Evolutionary conservation across 1,284 basidiomycete species (phyloP).

Genomic region (Phellinidium pouzarii): DNA sequence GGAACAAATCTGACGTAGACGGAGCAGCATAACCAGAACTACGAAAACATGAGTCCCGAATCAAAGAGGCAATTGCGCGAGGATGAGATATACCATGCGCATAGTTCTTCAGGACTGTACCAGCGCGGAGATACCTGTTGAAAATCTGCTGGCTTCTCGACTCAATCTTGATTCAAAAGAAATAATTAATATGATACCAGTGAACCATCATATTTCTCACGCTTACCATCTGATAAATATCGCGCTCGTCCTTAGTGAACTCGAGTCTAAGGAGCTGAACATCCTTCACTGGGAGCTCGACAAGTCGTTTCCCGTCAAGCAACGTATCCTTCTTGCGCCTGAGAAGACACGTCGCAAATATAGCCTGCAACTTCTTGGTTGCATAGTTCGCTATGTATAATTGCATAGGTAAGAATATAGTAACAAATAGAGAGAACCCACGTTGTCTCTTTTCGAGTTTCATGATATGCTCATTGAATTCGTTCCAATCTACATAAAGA

Average conservation of each 20-base stretch:
- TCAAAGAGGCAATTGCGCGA: neutral
- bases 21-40: slow-evolving; percentile 48
- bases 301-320: slow-evolving; percentile 53
- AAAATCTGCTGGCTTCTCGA: slow-evolving; percentile 48
- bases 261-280: slow-evolving; percentile 42
- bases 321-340: slow-evolving; percentile 48
- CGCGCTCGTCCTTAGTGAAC: slow-evolving; percentile 48
- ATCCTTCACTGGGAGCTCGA: slow-evolving; percentile 49
- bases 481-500: slow-evolving; percentile 32
- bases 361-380: slow-evolving; percentile 42
- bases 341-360: slow-evolving; percentile 44
- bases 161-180: slow-evolving; percentile 38
- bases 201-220: neutral
- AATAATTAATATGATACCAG: slow-evolving; percentile 2
- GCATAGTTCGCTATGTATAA: slow-evolving; percentile 37
- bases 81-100: slow-evolving; percentile 29
- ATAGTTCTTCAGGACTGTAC: slow-evolving; percentile 55
- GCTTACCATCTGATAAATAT: slow-evolving; percentile 46
- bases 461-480: slow-evolving; percentile 41
- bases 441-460: slow-evolving; percentile 39
- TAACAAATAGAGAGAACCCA: slow-evolving; percentile 22
- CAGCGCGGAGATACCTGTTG: slow-evolving; percentile 48
- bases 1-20: slow-evolving; percentile 49
- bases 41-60: neutral
- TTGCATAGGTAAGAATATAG: neutral